Base-by-base conservation (phyloP, 2,329 filamentous ascomycete species). In the Neofusicoccum sp. region DNA sequence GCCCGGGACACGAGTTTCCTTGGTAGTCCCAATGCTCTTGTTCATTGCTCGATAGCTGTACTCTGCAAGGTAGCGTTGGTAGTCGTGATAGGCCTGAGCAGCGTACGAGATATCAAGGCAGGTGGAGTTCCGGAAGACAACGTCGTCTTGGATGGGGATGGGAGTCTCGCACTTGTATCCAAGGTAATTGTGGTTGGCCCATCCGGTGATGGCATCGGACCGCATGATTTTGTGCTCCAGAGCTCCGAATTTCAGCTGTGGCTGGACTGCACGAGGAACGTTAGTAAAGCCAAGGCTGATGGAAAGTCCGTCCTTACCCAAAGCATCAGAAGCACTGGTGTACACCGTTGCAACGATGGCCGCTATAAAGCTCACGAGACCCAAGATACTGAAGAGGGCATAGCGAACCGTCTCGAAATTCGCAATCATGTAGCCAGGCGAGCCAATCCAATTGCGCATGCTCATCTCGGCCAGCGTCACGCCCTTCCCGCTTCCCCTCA, bases 391-490 rank as follows among this genome's bases (percentile, higher is more conserved):
- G 1, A 84, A 64, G 0, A 80, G 86, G 0, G 87, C 87, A 62
- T 88, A 87, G 4, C 82, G 81, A 1, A 92, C 76, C 3, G 83
- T 84, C 63, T 87, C 81, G 73, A 81, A 88, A 65, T 90, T 86
- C 0, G 87, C 89, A 20, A 93, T 78, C 64, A 93, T 78, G 0
- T 85, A 88, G 0, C 90, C 90, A 0, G 89, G 89, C 72, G 79
- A 74, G 16, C 78, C 74, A 4, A 81, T 70, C 90, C 89, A 93
- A 44, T 83, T 83, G 48, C 89, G 82, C 88, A 93, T 91, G 14
- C 83, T 87, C 78, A 93, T 84, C 68, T 93, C 89, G 0, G 90
- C 87, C 14, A 93, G 80, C 0, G 86, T 90, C 61, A 93, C 82
- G 2, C 90, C 90, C 2, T 78, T 76, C 0, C 85, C 82, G 7